Evolutionary conservation across 2,329 filamentous ascomycete genomes (phyloP), one percentile per base, ranked within the genome.

Genomic region (Botrytis byssoidea): DNA sequence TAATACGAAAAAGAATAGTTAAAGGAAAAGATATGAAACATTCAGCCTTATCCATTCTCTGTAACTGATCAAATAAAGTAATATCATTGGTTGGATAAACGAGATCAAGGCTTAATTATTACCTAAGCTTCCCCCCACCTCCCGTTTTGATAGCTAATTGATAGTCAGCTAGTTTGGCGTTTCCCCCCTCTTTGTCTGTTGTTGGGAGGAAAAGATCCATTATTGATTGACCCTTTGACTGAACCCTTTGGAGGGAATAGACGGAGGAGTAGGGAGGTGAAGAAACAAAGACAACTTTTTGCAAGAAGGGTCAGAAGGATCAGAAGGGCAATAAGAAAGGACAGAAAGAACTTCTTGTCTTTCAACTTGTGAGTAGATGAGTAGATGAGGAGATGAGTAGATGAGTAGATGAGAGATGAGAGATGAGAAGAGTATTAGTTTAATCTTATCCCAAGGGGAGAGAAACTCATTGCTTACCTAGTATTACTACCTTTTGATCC

Each of bases 1-100:
- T 16, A 42, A 40, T 40, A 40, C 10, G 3, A n/a, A 29, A 5
- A 14, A 18, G 29, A 59, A n/a, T n/a, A 14, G 40, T 4, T 35
- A 16, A 16, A 42, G 3, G 51, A 14, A 44, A 25, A 32, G 9
- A 65, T 5, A 67, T 66, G 64, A 51, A 67, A 55, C 46, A 67
- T 55, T 67, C 32, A 67, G 65, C 65, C 65, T 67, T 67, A 40
- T 37, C 64, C 64, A 51, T 67, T 44, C 25, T 64, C n/a, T 29
- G 25, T 0, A 16, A 25, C 7, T n/a, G 29, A 32, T 65, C 35
- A 29, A 35, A 35, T 48, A 0, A 25, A 35, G 20, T 4, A 48
- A 25, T 10, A 29, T 55, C 5, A 40, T 67, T 67, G 65, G 65
- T 4, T 4, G 0, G 9, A 40, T 40, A 55, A 40, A 10, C 65